phyloP scores from a whole-genome alignment of 2,329 filamentous ascomycete species.

The Neocucurbitaria cava region DNA sequence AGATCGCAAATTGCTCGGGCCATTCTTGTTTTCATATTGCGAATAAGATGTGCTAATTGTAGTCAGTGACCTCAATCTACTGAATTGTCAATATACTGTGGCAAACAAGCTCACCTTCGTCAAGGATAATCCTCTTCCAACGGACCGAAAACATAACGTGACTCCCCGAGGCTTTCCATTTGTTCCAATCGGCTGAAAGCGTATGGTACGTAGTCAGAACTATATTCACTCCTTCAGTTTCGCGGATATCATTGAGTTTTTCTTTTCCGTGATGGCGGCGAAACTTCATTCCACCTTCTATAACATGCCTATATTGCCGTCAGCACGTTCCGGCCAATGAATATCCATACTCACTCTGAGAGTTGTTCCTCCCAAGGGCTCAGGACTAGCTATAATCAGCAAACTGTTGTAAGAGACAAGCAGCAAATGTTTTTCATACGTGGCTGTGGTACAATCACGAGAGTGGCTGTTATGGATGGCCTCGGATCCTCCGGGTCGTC shows the following conservation, averaged over 20 bases:
- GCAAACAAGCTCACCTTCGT: conserved; percentile 15
- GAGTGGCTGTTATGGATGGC: no score
- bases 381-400: neutral
- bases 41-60: no score
- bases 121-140: conserved; percentile 52
- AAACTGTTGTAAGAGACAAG: no score
- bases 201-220: conserved; percentile 13
- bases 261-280: no score
- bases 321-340: neutral
- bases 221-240: no score
- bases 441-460: neutral
- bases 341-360: neutral
- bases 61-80: no score
- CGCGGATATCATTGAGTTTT: no score
- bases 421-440: no score
- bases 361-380: neutral
- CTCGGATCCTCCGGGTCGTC: neutral
- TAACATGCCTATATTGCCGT: neutral
- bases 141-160: conserved; percentile 28
- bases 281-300: no score
- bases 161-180: no score
- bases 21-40: no score
- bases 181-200: conserved; percentile 6
- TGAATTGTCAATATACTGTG: no score
- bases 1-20: conserved; percentile 53